Evolutionary conservation across 345 rosid genomes (phyloP), one percentile per base, ranked within the genome.

Genomic region (Pistacia vera): DNA sequence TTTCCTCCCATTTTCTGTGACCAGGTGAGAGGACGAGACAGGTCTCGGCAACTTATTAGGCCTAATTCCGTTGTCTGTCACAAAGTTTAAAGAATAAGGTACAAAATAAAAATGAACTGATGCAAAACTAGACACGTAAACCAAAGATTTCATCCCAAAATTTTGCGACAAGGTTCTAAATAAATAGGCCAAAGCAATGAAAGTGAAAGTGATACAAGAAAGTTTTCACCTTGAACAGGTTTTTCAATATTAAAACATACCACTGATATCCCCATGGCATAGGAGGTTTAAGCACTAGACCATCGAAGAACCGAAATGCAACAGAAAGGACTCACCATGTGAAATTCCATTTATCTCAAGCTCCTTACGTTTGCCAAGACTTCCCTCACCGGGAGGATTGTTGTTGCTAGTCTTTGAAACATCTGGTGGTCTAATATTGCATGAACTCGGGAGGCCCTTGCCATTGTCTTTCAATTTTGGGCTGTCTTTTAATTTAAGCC

Each of bases 331-430:
- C 96, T 88, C 86, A 93, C 97, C 96, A 84, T 81, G 83, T 66
- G 86, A 55, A 67, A 87, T 80, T 61, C 96, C 96, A 81, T 93
- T 91, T 63, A 83, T 79, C 73, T 85, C 92, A 51, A 54, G 70
- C 65, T 84, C 89, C 84, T 90, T 91, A 59, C 96, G 83, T 66
- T 91, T 91, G 81, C 83, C 84, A 65, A 73, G 80, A 72, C 71
- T 82, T 77, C 74, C 87, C 75, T 82, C 75, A 59, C 55, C 61
- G 2, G 62, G 28, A 64, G 60, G 57, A 71, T 74, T 63, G n/a
- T 30, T 59, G 70, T 65, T 35, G 80, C 78, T 28, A 16, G 41
- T 36, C 75, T 79, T 81, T 8, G 75, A 44, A 54, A 71, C 20
- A 51, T 74, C 70, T 33, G 83, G 33, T 35, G 73, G 60, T 67